A percentile compares a stretch with the other conserved stretches of the same genome.
Evolutionary conservation across 108 stramenopile genomes (phyloP).

Genomic region (Skeletonema tropicum): DNA sequence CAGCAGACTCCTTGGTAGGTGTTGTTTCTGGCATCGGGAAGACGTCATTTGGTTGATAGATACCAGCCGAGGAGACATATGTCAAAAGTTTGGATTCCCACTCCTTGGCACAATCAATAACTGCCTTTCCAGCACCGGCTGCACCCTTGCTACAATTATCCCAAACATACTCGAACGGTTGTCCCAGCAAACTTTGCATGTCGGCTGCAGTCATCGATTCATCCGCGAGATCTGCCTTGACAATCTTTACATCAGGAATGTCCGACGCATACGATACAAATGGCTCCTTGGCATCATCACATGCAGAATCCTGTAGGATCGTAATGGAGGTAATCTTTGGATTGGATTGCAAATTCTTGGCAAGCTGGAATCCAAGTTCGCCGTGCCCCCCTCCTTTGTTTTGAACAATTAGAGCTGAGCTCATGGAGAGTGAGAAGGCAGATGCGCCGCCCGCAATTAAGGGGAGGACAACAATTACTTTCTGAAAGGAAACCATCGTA

Average conservation of each 20-base stretch:
- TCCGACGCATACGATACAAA: slow-evolving; percentile 78
- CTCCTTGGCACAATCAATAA: slow-evolving; percentile 65
- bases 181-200: slow-evolving; percentile 55
- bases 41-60: slow-evolving; percentile 68
- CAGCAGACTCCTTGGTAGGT: slow-evolving; percentile 76
- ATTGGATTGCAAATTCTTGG: slow-evolving; percentile 62
- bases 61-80: slow-evolving; percentile 80
- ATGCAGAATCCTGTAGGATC: slow-evolving; percentile 83
- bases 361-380: slow-evolving; percentile 82
- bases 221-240: slow-evolving; percentile 72
- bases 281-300: slow-evolving; percentile 73
- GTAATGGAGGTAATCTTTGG: slow-evolving; percentile 80
- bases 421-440: slow-evolving; percentile 62
- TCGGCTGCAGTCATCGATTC: slow-evolving; percentile 69
- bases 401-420: slow-evolving; percentile 82
- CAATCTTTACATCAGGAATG: slow-evolving; percentile 71
- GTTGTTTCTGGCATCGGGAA: slow-evolving; percentile 88
- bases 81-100: slow-evolving; percentile 79
- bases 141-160: slow-evolving; percentile 87
- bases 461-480: slow-evolving; percentile 26
- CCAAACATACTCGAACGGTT: slow-evolving; percentile 80
- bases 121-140: slow-evolving; percentile 66
- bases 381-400: slow-evolving; percentile 91
- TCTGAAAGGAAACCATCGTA: slow-evolving; percentile 21
- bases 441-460: slow-evolving; percentile 17